Base-by-base conservation (phyloP, 1,139 yeast genomes). In the Meyerozyma sp. region DNA sequence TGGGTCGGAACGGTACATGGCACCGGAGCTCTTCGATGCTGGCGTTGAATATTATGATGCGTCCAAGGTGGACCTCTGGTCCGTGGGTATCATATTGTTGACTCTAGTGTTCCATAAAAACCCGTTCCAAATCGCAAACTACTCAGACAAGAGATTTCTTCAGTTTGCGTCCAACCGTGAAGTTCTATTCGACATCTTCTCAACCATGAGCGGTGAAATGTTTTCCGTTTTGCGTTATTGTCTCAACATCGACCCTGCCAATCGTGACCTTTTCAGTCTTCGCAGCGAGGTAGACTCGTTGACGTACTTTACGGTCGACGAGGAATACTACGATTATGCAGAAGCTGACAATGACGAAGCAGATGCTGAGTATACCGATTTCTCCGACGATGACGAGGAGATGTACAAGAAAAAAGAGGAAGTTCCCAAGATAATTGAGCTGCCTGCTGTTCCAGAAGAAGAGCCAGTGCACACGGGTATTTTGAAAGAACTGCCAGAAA, bases 1-100 rank as follows among this genome's bases (percentile, higher is more conserved):
- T 46, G 98, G 98, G 21, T 82, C 93, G 41, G 97, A 91, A 63
- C 74, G 97, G 48, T 93, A 93, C 63, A 93, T 93, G 98, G 96
- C 98, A 0, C 98, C 98, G 0, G 98, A 93, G 60, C 70, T 91
- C 44, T 80, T 85, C 57, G 89, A 84, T 53, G 63, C 69, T 23
- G 74, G 78, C 42, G 69, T 80, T 41, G 78, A 77, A 36, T 70
- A 74, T 39, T 93, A 93, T 62, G 89, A 86, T 57, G 93, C 97
- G 16, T 81, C 85, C 23, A 86, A 87, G 63, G 87, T 87, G 42
- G 98, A 93, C 65, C 73, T 91, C 46, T 93, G 98, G 98, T 84
- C 97, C 1, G 68, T 88, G 48, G 98, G 98, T 20, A 83, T 91
- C 51, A 87, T 90, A 46, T 72, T 93, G 49, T 70, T 93, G 55